Percentiles rank a stretch among this genome's conserved stretches.
phyloP scores from a whole-genome alignment of 495 filamentous ascomycete species.

The Barbatosphaeria neglecta region DNA sequence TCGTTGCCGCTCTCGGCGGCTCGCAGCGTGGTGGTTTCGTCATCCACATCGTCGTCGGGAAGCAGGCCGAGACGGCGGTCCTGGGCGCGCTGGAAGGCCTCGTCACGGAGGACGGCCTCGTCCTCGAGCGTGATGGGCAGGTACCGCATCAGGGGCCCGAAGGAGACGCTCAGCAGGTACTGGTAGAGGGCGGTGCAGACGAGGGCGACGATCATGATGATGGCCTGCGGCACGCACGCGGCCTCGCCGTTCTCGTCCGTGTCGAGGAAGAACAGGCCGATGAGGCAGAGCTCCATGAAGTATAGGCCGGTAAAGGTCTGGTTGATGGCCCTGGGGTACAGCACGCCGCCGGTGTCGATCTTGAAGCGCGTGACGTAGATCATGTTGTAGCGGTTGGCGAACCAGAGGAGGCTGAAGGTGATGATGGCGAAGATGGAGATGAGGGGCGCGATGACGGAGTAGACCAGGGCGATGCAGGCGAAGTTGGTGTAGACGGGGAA shows the following conservation, averaged over 20 bases:
- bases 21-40: constrained; percentile 14
- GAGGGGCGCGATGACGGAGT: constrained; percentile 79
- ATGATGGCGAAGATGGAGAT: constrained; percentile 90
- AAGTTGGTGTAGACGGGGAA: constrained; percentile 95
- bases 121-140: constrained; percentile 94
- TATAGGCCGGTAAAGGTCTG: constrained; percentile 93
- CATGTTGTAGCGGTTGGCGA: constrained; percentile 92
- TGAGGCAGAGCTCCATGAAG: constrained; percentile 82
- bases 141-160: constrained; percentile 76
- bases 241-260: constrained; percentile 45
- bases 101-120: constrained; percentile 77
- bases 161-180: constrained; percentile 69
- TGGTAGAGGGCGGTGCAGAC: constrained; percentile 72
- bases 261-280: constrained; percentile 86
- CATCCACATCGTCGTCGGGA: constrained; percentile 43
- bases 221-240: constrained; percentile 68
- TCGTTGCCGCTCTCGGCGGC: neutral
- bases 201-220: constrained; percentile 73
- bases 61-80: constrained; percentile 44
- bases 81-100: constrained; percentile 74
- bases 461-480: constrained; percentile 87
- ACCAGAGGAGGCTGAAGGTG: constrained; percentile 90
- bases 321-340: constrained; percentile 90
- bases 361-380: constrained; percentile 88
- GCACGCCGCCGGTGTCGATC: constrained; percentile 83